Conservation (phyloP, 768 basidiomycete species). For the Agaricus subrufescens region DNA sequence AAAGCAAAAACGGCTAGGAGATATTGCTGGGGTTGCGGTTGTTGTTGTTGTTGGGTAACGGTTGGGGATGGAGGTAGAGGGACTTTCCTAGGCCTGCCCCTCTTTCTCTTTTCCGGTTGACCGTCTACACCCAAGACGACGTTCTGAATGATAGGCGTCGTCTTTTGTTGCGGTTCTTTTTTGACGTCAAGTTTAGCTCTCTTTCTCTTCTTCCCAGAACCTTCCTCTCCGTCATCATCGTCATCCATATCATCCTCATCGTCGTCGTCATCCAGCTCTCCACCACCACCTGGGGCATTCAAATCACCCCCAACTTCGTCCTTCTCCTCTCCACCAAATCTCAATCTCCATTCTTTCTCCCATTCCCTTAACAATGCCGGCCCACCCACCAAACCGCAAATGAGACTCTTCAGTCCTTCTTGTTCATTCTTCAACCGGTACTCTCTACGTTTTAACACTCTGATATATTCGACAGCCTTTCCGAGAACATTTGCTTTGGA, state of each 20-base stretch:
- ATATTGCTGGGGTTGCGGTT: constrained; percentile 50
- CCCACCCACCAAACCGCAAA: constrained; percentile 71
- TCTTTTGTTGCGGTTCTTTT: constrained; percentile 29
- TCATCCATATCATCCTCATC: constrained; percentile 20
- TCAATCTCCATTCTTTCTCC: constrained; percentile 69
- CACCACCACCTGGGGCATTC: constrained; percentile 39
- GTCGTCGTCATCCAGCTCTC: constrained; percentile 49
- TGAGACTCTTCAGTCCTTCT: constrained; percentile 63
- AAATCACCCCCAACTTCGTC: constrained; percentile 59
- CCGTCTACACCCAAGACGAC: constrained; percentile 17
- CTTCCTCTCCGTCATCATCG: constrained; percentile 33
- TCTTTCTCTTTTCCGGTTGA: constrained; percentile 74
- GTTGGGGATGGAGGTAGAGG: constrained; percentile 36
- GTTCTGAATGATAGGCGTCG: constrained; percentile 15
- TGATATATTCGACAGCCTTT: constrained; percentile 90
- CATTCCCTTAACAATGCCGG: constrained; percentile 67
- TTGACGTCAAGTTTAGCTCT: constrained; percentile 41
- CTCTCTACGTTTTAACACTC: constrained; percentile 80
- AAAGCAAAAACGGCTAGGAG: constrained; percentile 80
- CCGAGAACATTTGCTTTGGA: constrained; percentile 88
- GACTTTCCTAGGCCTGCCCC: constrained; percentile 77
- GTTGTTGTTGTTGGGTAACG: constrained; percentile 16
- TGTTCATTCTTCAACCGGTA: constrained; percentile 67
- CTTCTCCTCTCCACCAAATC: constrained; percentile 72
- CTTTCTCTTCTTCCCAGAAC: constrained; percentile 57